Conservation (phyloP, 495 filamentous ascomycete genomes). For the Daldinia decipiens region DNA sequence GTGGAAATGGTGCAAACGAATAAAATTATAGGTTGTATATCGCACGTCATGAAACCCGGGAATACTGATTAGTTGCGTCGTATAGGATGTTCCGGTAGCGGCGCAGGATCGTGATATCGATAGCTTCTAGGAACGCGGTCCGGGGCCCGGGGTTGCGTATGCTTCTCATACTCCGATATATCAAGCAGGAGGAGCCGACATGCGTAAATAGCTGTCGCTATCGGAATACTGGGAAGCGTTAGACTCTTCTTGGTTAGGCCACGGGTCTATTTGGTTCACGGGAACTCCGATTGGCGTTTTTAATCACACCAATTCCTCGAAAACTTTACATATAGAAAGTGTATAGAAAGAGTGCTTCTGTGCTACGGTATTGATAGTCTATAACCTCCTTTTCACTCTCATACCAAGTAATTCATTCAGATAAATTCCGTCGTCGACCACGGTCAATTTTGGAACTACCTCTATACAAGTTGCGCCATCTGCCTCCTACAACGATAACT, state of each 20-base stretch:
- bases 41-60: conserved; percentile 13
- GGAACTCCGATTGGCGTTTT: neutral
- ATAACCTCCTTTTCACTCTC: neutral
- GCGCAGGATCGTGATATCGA: conserved; percentile 4
- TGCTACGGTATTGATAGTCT: neutral
- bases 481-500: neutral
- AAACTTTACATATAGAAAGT: neutral
- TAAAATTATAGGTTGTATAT: conserved; percentile 12
- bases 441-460: neutral
- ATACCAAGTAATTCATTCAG: neutral
- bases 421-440: neutral
- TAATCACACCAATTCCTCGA: neutral
- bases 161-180: neutral
- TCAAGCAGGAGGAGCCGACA: neutral
- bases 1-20: conserved; percentile 11
- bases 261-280: neutral
- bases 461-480: neutral
- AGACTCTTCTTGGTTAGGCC: neutral
- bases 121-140: conserved; percentile 1
- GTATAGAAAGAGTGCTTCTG: neutral
- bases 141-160: conserved; percentile 1
- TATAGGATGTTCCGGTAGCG: conserved; percentile 26
- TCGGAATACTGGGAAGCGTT: conserved; percentile 8
- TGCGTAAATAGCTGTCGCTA: neutral
- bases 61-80: neutral